phyloP scores from a whole-genome alignment of 2,329 filamentous ascomycete species.

The Zymoseptoria passerinii region DNA sequence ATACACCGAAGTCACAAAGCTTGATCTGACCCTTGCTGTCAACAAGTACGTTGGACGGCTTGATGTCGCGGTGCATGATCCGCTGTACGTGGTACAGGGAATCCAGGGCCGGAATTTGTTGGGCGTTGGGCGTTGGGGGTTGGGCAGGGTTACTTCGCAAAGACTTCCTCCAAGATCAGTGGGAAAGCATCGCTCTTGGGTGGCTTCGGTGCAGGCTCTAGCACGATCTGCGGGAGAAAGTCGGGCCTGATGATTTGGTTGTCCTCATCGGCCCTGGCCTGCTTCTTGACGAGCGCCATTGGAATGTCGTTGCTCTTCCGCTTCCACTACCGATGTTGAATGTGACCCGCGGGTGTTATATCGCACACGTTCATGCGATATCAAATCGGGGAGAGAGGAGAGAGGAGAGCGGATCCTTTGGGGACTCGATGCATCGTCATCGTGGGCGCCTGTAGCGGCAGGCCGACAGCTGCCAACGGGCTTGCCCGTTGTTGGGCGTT shows the following conservation, averaged over 20 bases:
- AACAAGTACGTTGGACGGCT: slow-evolving; percentile 78
- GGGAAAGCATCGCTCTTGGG: slow-evolving; percentile 98
- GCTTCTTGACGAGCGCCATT: slow-evolving; percentile 27
- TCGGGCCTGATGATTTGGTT: slow-evolving; percentile 91
- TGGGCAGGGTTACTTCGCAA: no score
- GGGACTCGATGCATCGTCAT: no score
- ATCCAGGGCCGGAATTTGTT: slow-evolving; percentile 86
- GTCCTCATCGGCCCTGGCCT: slow-evolving; percentile 43
- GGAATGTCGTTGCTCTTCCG: slow-evolving; percentile 1
- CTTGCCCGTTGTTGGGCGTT: neutral
- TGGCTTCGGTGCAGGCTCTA: slow-evolving; percentile 85
- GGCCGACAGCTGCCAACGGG: no score
- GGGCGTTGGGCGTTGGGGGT: slow-evolving; percentile 41
- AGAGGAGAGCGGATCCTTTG: neutral
- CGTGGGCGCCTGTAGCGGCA: no score
- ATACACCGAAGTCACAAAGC: slow-evolving; percentile 97
- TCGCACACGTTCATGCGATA: neutral
- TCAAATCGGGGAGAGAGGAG: neutral
- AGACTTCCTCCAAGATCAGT: slow-evolving; percentile 46
- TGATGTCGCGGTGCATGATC: slow-evolving; percentile 99
- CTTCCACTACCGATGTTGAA: slow-evolving; percentile 1
- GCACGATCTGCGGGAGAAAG: slow-evolving; percentile 61
- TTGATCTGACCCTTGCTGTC: slow-evolving; percentile 66
- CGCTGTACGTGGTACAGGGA: slow-evolving; percentile 94
- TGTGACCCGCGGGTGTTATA: neutral